Conservation (phyloP, 345 rosid genomes). For the Aquilaria yunnanensis region DNA sequence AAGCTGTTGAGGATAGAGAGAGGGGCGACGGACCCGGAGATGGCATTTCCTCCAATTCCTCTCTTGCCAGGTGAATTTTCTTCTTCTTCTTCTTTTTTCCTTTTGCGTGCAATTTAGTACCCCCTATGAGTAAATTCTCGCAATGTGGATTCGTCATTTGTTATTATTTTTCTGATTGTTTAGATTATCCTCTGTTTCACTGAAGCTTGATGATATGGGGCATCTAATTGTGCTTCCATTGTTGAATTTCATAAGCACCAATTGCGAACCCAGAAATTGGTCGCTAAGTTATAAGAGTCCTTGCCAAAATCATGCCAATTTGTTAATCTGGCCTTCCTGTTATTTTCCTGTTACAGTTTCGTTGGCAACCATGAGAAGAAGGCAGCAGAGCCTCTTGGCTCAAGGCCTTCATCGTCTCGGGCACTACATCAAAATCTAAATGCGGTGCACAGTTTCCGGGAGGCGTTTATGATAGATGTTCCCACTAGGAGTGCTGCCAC, state of each 20-base stretch:
- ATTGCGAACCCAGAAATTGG: not conserved
- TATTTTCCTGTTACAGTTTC: conserved; percentile 23
- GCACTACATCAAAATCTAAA: conserved; percentile 22
- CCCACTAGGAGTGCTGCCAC: conserved; percentile 65
- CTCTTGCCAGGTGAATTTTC: conserved; percentile 31
- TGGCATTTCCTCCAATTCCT: conserved; percentile 29
- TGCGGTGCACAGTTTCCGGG: conserved; percentile 22
- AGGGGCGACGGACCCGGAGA: conserved; percentile 30
- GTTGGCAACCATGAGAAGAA: conserved; percentile 31
- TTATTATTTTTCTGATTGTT: not conserved
- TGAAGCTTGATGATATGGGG: not conserved
- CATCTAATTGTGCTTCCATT: not conserved
- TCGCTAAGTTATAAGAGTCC: too few species aligned
- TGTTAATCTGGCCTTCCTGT: not conserved
- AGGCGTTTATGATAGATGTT: conserved; percentile 35
- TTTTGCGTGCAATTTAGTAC: not conserved
- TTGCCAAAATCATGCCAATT: not conserved
- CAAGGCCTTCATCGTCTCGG: conserved; percentile 13
- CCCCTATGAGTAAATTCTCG: not conserved
- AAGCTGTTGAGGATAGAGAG: conserved; percentile 27
- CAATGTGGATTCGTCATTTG: not conserved
- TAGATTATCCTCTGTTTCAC: not conserved
- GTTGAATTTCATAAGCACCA: not conserved
- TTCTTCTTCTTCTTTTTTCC: not conserved
- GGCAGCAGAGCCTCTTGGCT: conserved; percentile 29